These are phyloP conservation scores for Leishmania guyanensis DNA, from an alignment of 208 protist species.

Conservation along the genomic window DNA sequence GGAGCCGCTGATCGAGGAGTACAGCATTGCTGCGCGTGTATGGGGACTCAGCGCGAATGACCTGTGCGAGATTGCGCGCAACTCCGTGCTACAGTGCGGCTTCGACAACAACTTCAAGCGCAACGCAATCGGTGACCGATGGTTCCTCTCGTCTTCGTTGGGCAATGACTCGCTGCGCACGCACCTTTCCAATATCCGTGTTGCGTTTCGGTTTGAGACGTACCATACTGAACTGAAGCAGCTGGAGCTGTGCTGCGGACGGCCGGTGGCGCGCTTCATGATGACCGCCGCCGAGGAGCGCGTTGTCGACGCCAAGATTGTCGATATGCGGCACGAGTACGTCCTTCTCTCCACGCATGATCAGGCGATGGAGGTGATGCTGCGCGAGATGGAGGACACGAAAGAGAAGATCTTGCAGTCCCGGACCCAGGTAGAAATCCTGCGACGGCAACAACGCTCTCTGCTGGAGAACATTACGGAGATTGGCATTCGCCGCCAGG, in stretches of 20 bases:
- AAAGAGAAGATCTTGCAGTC: constrained; percentile 58
- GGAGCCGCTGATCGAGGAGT: constrained; percentile 94
- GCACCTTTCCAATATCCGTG: constrained; percentile 92
- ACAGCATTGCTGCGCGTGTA: constrained; percentile 92
- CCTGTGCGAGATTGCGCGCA: constrained; percentile 93
- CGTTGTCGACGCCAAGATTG: constrained; percentile 72
- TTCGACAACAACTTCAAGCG: constrained; percentile 90
- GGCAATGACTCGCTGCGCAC: constrained; percentile 90
- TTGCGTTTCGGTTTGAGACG: constrained; percentile 93
- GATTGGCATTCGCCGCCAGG: constrained; percentile 61
- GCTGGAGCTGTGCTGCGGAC: constrained; percentile 72
- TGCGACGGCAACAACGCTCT: constrained; percentile 77
- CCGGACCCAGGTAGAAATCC: constrained; percentile 54
- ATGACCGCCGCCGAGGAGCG: constrained; percentile 82
- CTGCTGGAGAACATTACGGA: constrained; percentile 88
- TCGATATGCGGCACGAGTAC: constrained; percentile 55
- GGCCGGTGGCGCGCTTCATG: constrained; percentile 76
- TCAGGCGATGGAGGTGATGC: constrained; percentile 87
- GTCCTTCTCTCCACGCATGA: constrained; percentile 87
- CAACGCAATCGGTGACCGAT: constrained; percentile 87
- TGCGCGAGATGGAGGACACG: constrained; percentile 80
- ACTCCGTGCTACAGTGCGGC: constrained; percentile 91
- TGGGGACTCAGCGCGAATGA: constrained; percentile 92
- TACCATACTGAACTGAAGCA: constrained; percentile 92
- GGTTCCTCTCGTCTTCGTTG: constrained; percentile 88